Base-by-base conservation (phyloP, 495 filamentous ascomycete species). In the Hypoxylon trugodes region DNA sequence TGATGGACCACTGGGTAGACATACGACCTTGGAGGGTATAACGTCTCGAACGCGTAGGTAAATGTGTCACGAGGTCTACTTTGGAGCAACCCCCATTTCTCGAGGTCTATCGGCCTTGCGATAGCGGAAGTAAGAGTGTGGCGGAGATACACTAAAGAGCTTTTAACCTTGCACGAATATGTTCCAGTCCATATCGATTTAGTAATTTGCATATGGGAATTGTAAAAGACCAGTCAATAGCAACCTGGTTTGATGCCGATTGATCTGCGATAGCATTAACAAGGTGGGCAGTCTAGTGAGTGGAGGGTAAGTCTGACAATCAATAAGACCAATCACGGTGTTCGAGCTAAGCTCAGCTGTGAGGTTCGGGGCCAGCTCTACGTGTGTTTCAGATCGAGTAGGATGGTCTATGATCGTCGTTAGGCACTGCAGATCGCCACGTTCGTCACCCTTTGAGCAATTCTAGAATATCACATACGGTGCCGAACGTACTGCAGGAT, bases 391-490 rank as follows among this genome's bases (percentile, higher is more conserved):
- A 54, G 53, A 67, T 42, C 26, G 40, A 24, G 33, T 53, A 28
- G 47, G 53, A 35, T 54, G 19, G 25, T 28, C 19, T 30, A 24
- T 35, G 47, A 67, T 62, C 57, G 26, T 28, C 46, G 32, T 36
- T 24, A 47, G 46, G 38, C 19, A 45, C 51, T 24, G 26, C 25
- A 45, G 56, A 66, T 65, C 55, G 42, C 37, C 54, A 47, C 2
- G 28, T 21, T 40, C 10, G 32, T 42, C 32, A 33, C 21, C 25
- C 43, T 48, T 57, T 19, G 51, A 58, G 40, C 47, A 24, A 49
- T 67, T 67, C 64, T 62, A 67, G 58, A 67, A 67, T 18, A 42
- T 40, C 30, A 7, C 24, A 38, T 15, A 56, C 38, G 49, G 63
- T 25, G 26, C 46, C 46, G 46, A 52, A 42, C 2, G 22, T 15